These are phyloP conservation scores for Peronosclerospora sorghi DNA, from an alignment of 352 stramenopile genomes.

Conservation along the genomic window DNA sequence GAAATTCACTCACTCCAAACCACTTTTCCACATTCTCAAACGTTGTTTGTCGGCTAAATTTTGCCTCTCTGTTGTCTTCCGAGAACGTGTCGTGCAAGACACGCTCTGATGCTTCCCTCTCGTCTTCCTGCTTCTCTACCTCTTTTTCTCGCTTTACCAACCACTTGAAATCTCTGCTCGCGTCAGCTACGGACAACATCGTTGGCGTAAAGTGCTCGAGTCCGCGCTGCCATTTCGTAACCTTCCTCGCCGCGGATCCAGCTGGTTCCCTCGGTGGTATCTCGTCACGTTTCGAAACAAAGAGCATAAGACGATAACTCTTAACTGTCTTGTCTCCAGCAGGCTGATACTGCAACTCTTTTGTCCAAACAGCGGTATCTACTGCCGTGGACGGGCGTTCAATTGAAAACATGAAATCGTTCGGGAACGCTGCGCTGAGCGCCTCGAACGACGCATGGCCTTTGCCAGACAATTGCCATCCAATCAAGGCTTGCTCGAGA, in stretches of 20 bases:
- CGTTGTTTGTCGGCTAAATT: constrained; percentile 18
- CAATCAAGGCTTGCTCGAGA: constrained; percentile 60
- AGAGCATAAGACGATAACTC: constrained; percentile 43
- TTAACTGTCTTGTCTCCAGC: constrained; percentile 9
- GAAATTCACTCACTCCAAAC: constrained; percentile 65
- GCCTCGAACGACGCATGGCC: constrained; percentile 44
- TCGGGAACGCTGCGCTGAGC: constrained; percentile 7
- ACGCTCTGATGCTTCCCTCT: not conserved
- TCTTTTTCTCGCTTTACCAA: not conserved
- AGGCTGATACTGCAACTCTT: constrained; percentile 21
- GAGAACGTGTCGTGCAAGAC: constrained; percentile 8
- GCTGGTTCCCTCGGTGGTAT: not conserved
- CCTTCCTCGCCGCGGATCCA: constrained; percentile 1
- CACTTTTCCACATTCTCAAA: constrained; percentile 41
- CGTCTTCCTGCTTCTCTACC: not conserved
- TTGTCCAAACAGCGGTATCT: constrained; percentile 23
- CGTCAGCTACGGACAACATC: constrained; percentile 59
- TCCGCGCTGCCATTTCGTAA: constrained; percentile 48
- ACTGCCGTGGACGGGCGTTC: not conserved
- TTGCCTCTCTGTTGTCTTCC: constrained; percentile 11
- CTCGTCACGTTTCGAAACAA: constrained; percentile 10
- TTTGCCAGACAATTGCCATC: constrained; percentile 54
- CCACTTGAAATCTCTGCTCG: constrained; percentile 33
- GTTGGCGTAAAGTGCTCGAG: constrained; percentile 73
- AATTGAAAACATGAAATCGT: not conserved